These are phyloP conservation scores for Blastobotrys niveus DNA, from an alignment of 1,139 yeast species.

Conservation along the genomic window DNA sequence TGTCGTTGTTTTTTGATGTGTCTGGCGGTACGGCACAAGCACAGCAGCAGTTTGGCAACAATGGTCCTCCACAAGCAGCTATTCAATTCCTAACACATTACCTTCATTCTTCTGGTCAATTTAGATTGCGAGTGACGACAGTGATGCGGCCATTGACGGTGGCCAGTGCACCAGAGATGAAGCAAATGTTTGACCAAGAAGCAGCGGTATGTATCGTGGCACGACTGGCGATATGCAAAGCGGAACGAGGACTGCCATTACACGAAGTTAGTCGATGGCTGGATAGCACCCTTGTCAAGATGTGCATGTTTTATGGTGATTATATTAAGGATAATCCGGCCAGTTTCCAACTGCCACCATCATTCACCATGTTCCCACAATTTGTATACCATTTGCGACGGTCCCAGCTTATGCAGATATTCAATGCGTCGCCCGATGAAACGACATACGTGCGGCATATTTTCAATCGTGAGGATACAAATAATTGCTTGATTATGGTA, in stretches of 20 bases:
- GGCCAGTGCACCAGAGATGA: conserved; percentile 22
- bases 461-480: conserved; percentile 60
- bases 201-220: conserved; percentile 62
- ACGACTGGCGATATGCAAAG: conserved; percentile 46
- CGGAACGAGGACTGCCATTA: conserved; percentile 46
- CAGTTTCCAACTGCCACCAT: conserved; percentile 64
- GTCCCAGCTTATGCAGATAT: conserved; percentile 62
- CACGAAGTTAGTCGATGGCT: conserved; percentile 69
- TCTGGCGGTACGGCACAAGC: conserved; percentile 18
- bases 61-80: conserved; percentile 31
- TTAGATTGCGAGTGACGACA: conserved; percentile 44
- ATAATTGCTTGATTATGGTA: conserved; percentile 63
- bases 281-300: conserved; percentile 66
- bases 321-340: conserved; percentile 60
- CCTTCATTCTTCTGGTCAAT: conserved; percentile 46
- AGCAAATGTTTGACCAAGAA: conserved; percentile 56
- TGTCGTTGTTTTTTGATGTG: conserved; percentile 84
- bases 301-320: conserved; percentile 73
- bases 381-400: conserved; percentile 68
- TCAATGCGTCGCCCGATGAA: conserved; percentile 77
- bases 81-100: conserved; percentile 68
- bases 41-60: too few species aligned
- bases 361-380: conserved; percentile 69
- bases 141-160: conserved; percentile 27
- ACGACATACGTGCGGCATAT: conserved; percentile 64